Percentiles rank a stretch among this genome's conserved stretches.
phyloP scores from a whole-genome alignment of 208 protist genomes.

The Lotmaria passim region DNA sequence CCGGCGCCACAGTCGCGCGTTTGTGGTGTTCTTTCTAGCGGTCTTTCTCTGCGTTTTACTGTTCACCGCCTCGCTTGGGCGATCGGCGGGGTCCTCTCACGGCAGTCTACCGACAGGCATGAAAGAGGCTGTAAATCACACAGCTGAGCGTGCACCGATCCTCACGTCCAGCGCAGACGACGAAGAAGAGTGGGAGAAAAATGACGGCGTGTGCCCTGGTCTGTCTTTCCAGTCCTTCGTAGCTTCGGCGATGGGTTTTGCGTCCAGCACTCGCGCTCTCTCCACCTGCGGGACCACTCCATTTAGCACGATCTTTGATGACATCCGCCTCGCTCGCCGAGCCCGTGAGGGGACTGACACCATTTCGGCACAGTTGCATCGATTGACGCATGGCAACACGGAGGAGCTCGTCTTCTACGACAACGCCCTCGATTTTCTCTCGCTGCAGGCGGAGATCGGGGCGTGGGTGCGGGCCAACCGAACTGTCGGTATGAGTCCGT shows the following conservation, averaged over 20 bases:
- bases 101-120: no score
- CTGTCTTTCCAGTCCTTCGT: conserved; percentile 20
- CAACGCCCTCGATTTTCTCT: conserved; percentile 31
- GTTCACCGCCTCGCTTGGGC: not conserved
- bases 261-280: conserved; percentile 9
- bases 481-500: conserved; percentile 37
- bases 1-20: not conserved
- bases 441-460: conserved; percentile 35
- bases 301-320: conserved; percentile 26
- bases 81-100: no score
- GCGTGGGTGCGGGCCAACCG: conserved; percentile 29
- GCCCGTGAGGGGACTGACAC: not conserved
- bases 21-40: not conserved
- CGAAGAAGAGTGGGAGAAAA: no score
- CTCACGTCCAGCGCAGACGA: no score
- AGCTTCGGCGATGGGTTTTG: conserved; percentile 12
- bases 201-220: conserved; percentile 14
- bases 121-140: no score
- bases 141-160: no score
- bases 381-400: conserved; percentile 18
- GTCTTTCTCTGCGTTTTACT: not conserved
- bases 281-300: conserved; percentile 4
- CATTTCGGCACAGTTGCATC: conserved; percentile 6
- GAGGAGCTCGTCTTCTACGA: conserved; percentile 14
- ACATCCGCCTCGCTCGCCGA: conserved; percentile 18